Evolutionary conservation across 768 basidiomycete species (phyloP), one percentile per base, ranked within the genome.

Genomic region (Dioszegia hungarica): DNA sequence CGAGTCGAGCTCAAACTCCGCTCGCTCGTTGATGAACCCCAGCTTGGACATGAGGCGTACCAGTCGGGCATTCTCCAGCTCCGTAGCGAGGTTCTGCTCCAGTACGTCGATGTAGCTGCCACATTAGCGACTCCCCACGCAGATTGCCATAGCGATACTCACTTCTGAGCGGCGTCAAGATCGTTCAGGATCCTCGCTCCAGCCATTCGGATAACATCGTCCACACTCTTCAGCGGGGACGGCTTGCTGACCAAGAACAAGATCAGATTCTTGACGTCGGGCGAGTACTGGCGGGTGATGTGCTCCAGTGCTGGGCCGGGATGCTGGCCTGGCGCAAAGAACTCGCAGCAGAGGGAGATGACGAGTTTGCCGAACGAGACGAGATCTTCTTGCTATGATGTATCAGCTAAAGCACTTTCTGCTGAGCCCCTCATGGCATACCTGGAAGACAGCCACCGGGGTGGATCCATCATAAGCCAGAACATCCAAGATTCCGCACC

Each of bases 21-120:
- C 94, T n/a, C 95, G 82, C 72, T 99, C 95, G 74, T 98, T 98
- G 79, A 99, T 97, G 77, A 99, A 98, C 0, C 91, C 91, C 66
- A 99, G 86, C 78, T 98, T 99, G 75, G 86, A 86, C 59, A 98
- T 78, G 47, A 98, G 77, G 45, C 95, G 82, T 28, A 97, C 88
- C 10, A 98, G 80, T 25, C 95, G 82, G 0, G 88, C 91, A 68
- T 99, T 98, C 79, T 98, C 95, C 20, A 98, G 80, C 73, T 98
- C 94, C 37, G 86, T 82, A 77, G 86, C 81, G 33, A 98, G 80
- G 64, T 97, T 89, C 15, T 81, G 80, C 73, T 98, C 92, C 17
- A 97, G 78, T 29, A 82, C 79, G 68, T 99, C 95, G 14, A 81
- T 81, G 24, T 88, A 85, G 58, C 92, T 94, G 15, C 20, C n/a